Base-by-base conservation (phyloP, 2,329 filamentous ascomycete genomes). In the Seiridium cupressi region DNA sequence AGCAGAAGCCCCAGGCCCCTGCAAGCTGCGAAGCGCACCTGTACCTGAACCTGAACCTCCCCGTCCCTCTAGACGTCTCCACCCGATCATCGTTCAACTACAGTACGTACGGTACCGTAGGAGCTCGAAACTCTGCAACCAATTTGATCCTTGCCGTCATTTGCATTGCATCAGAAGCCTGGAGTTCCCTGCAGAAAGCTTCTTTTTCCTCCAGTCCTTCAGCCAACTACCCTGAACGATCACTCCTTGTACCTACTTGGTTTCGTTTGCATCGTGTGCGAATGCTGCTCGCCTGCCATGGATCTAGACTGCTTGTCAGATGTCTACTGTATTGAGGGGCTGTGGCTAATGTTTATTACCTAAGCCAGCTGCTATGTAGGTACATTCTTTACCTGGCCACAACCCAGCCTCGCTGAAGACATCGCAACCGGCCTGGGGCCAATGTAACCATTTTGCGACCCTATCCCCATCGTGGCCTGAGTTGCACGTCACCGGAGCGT, bases 31-130 rank as follows among this genome's bases (percentile, higher is more conserved):
- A 49, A 49, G 18, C 18, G 18, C 2, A 32, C 11, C 9, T n/a
- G 49, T 35, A 53, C 49, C 34, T 53, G 31, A 36, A 53, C 49
- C 49, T 53, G 49, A 53, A 53, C 49, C 49, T 53, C 49, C 35
- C 32, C 31, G 49, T 18, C 32, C 49, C 35, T n/a, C 2, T 5
- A 53, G 3, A 31, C 49, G 18, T 18, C 49, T 34, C 49, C 35
- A 40, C 49, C 38, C 6, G 5, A 53, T 35, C 32, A 35, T 53
- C 48, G 49, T 11, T 35, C n/a, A 13, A 26, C 18, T 26, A 26
- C 18, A 26, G 18, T 26, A 26, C 18, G 18, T 26, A 26, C 18
- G 18, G 18, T 26, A 26, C 18, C 18, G 18, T 26, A 26, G 18
- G 48, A 34, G 31, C 11, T 53, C 32, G 35, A 35, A 40, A 36